These are phyloP conservation scores for Physcomitrellopsis africana DNA, from an alignment of 225 moss, liverwort and hornwort genomes.

Conservation along the genomic window DNA sequence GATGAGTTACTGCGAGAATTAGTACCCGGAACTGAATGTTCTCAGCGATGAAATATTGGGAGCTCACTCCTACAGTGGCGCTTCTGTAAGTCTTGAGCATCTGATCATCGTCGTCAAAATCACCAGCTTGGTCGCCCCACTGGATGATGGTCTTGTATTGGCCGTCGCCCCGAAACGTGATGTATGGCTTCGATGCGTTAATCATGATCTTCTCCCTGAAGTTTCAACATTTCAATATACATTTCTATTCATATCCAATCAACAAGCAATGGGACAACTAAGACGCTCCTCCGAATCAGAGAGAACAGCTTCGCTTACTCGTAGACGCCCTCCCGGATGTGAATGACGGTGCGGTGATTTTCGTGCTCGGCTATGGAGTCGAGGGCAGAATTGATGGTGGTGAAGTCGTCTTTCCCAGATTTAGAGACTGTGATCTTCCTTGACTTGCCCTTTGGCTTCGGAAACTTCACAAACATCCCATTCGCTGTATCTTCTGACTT, in stretches of 20 bases:
- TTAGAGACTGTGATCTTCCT: conserved; percentile 59
- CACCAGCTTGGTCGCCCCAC: conserved; percentile 60
- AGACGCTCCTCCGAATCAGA: no score
- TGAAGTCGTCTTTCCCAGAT: conserved; percentile 58
- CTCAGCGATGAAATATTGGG: conserved; percentile 61
- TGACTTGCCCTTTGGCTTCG: conserved; percentile 46
- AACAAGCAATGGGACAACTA: no score
- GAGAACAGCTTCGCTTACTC: conserved; percentile 22
- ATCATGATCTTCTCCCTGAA: conserved; percentile 62
- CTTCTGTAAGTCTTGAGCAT: conserved; percentile 61
- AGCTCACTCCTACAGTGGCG: conserved; percentile 69
- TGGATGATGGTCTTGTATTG: conserved; percentile 49
- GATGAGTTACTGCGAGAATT: no score
- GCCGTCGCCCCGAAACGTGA: conserved; percentile 52
- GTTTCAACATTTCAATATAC: no score
- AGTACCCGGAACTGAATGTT: conserved; percentile 61
- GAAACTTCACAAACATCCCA: conserved; percentile 43
- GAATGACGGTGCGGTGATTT: conserved; percentile 52
- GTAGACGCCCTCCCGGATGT: conserved; percentile 56
- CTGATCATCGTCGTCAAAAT: conserved; percentile 41
- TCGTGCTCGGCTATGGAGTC: conserved; percentile 41
- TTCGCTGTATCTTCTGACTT: neutral
- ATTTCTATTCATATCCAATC: no score
- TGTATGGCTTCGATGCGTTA: conserved; percentile 63
- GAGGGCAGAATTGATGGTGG: conserved; percentile 59